Conservation (phyloP, 2,329 filamentous ascomycete genomes). For the Dactylellina drechsleri region DNA sequence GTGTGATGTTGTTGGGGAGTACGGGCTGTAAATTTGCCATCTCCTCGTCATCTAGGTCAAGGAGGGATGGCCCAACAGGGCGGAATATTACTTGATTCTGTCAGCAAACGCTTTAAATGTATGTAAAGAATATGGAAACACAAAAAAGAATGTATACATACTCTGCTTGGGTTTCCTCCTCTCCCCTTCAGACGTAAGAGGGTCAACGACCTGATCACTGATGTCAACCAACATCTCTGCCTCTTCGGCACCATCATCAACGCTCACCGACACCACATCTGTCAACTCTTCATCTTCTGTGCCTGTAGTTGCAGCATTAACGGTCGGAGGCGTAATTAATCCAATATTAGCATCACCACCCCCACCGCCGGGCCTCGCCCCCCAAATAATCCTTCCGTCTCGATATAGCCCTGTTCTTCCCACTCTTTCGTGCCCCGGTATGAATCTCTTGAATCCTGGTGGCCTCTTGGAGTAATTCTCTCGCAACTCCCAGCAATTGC, state of each 20-base stretch:
- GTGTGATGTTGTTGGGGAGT: background rate
- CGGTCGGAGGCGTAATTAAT: too few species aligned
- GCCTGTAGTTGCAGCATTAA: too few species aligned
- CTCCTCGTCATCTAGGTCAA: conserved; percentile 27
- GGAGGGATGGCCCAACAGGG: conserved; percentile 9
- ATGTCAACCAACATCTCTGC: background rate
- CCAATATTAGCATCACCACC: background rate
- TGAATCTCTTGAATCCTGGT: conserved; percentile 5
- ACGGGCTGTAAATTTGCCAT: background rate
- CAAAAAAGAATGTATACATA: background rate
- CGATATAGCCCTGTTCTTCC: background rate
- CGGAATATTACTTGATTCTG: background rate
- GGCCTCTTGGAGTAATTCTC: conserved; percentile 25
- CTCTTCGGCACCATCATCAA: background rate
- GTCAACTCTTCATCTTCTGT: too few species aligned
- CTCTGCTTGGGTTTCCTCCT: background rate
- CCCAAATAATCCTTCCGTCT: background rate
- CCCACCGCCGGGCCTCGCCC: background rate
- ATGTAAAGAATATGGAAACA: background rate
- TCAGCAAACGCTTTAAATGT: background rate
- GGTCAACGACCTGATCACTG: background rate
- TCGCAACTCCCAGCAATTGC: conserved; percentile 27
- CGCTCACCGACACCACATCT: background rate
- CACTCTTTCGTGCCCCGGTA: background rate
- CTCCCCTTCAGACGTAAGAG: background rate